phyloP scores from a whole-genome alignment of 768 basidiomycete species.

The Rhodotorula sphaerocarpa region DNA sequence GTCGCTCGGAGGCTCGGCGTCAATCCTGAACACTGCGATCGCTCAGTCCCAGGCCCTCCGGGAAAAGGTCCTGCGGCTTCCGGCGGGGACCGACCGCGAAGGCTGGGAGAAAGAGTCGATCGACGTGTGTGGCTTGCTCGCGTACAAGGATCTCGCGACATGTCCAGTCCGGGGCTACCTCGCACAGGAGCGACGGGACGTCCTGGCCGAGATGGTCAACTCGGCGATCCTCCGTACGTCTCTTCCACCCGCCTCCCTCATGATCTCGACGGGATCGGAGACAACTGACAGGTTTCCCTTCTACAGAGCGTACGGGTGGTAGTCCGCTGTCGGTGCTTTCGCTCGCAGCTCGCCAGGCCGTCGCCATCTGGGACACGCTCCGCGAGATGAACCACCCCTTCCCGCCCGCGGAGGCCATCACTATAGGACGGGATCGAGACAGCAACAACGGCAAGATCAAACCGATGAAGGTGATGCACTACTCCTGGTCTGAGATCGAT shows the following conservation, averaged over 20 bases:
- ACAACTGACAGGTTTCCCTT: too few relatives aligned
- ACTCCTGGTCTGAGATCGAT: too few relatives aligned
- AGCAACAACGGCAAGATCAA: slow-evolving; percentile 8
- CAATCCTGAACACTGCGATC: slow-evolving; percentile 39
- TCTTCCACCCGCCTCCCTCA: not conserved
- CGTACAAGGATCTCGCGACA: slow-evolving; percentile 70
- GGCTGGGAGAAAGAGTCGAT: slow-evolving; percentile 62
- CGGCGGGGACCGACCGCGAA: slow-evolving; percentile 52
- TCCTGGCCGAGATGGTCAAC: slow-evolving; percentile 79
- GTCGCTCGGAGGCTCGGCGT: slow-evolving; percentile 12
- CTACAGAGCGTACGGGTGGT: slow-evolving; percentile 13
- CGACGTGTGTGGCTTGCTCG: slow-evolving; percentile 67
- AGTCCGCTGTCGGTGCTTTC: slow-evolving; percentile 21
- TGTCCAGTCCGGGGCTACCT: slow-evolving; percentile 70
- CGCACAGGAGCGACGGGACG: slow-evolving; percentile 64
- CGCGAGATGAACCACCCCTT: slow-evolving; percentile 25
- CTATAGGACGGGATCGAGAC: not conserved
- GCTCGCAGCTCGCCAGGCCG: slow-evolving; percentile 19
- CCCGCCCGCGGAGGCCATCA: slow-evolving; percentile 9
- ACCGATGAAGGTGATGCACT: slow-evolving; percentile 5
- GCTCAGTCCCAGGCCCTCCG: slow-evolving; percentile 56
- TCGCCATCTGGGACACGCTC: slow-evolving; percentile 17
- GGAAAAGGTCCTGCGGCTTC: slow-evolving; percentile 54
- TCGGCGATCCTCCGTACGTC: slow-evolving; percentile 71
- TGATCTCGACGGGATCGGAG: not conserved